Evolutionary conservation across 2,329 filamentous ascomycete species (phyloP), one percentile per base, ranked within the genome.

Genomic region (Epichloe hybrida): DNA sequence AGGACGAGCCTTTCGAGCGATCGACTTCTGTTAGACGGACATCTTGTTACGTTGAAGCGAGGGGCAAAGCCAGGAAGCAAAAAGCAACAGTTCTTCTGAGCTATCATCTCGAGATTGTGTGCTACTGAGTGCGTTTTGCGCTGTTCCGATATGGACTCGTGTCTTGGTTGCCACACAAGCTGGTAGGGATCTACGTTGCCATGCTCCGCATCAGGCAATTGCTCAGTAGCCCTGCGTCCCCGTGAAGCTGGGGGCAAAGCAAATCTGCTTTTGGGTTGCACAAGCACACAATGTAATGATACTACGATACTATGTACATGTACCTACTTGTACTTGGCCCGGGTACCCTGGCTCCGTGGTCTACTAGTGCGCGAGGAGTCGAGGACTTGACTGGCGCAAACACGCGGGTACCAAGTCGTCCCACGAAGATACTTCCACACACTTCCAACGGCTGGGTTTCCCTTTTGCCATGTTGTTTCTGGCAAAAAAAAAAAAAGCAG

Each of bases 351-450:
- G 44, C 35, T 27, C 9, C n/a, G 46, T 41, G 11, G 17, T 20
- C 39, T 23, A 21, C 38, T 48, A 31, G 45, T 31, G 9, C 43
- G 38, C 43, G 46, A 47, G 49, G 34, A 38, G 15, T 46, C 27
- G 45, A 37, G 23, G 27, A 21, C 15, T 5, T 36, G 36, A 36
- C 48, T 42, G 41, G 50, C 42, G n/a, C 41, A 40, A 48, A 48
- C 39, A 48, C 46, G 45, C 44, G 21, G 23, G 41, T 51, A 48
- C 46, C 35, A 41, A 39, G 37, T 39, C 20, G 37, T 34, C 40
- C 46, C 17, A 34, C 50, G 34, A 52, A 36, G 45, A 49, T 35
- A 49, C 34, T 48, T 34, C 21, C 47, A n/a, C 40, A 27, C 41
- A 21, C 42, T 52, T 46, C 43, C 35, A 27, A 44, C 23, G 15